A percentile compares a stretch with the other conserved stretches of the same genome.
Evolutionary conservation across 768 basidiomycete genomes (phyloP).

Genomic region (Kwoniella bestiolae): DNA sequence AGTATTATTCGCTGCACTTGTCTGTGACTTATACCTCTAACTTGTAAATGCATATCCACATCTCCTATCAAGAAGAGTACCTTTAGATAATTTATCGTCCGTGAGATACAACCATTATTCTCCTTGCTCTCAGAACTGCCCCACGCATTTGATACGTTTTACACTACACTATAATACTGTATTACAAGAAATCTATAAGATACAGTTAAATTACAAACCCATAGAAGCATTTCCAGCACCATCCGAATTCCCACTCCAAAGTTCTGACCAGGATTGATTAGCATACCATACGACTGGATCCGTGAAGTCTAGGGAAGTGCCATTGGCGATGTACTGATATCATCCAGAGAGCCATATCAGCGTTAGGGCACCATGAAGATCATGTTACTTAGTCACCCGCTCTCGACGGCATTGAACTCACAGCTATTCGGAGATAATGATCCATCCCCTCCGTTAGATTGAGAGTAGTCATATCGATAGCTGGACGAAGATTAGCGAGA

Average conservation of each 20-base stretch:
- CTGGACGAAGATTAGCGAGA: not conserved
- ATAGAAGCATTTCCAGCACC: not conserved
- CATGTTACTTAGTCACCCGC: too few relatives aligned
- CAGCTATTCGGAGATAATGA: conserved; percentile 48
- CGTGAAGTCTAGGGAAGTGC: conserved; percentile 41
- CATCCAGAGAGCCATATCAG: not conserved
- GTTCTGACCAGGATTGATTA: conserved; percentile 22
- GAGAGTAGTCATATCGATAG: conserved; percentile 14
- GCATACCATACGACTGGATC: conserved; percentile 31
- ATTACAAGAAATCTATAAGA: not conserved
- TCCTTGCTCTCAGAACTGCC: not conserved
- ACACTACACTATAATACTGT: not conserved
- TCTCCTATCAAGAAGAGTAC: not conserved
- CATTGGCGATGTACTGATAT: conserved; percentile 39
- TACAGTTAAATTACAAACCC: not conserved
- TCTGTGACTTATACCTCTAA: not conserved
- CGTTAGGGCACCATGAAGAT: not conserved
- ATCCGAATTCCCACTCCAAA: not conserved
- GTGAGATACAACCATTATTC: not conserved
- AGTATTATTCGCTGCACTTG: not conserved
- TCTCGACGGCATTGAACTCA: too few relatives aligned
- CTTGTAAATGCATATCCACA: not conserved
- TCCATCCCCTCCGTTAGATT: conserved; percentile 18
- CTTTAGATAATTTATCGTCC: not conserved
- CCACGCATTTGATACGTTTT: not conserved